Evolutionary conservation across 116 monocot species (phyloP).

Genomic region (Phalaenopsis hybrid): DNA sequence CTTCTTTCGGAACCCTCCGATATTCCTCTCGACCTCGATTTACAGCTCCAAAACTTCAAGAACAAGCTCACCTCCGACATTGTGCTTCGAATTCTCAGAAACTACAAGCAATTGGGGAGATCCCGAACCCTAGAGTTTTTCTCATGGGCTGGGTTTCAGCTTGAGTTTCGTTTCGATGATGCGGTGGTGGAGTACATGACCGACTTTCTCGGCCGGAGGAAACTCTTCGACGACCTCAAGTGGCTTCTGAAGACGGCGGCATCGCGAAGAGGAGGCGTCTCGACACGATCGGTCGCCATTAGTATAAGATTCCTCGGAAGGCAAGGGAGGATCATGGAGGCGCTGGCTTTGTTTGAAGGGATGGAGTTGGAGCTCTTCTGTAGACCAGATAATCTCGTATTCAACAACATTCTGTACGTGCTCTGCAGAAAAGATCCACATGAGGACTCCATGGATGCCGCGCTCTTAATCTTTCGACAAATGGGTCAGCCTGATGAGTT

Average conservation of each 20-base stretch:
- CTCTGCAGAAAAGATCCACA: conserved; percentile 22
- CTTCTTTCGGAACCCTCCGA: conserved; percentile 18
- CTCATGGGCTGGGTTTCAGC: conserved; percentile 35
- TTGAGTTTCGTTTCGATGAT: conserved; percentile 29
- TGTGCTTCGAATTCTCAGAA: conserved; percentile 15
- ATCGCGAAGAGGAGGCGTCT: conserved; percentile 15
- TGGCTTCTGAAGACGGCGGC: conserved; percentile 23
- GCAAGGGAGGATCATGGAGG: conserved; percentile 29
- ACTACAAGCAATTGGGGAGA: conserved; percentile 17
- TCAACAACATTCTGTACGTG: conserved; percentile 35
- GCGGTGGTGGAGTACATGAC: conserved; percentile 42
- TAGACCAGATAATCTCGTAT: conserved; percentile 27
- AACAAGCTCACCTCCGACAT: conserved; percentile 17
- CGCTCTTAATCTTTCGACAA: conserved; percentile 19
- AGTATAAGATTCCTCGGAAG: conserved; percentile 29
- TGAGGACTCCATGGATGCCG: conserved; percentile 13
- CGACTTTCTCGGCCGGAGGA: conserved; percentile 32
- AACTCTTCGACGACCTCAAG: conserved; percentile 37
- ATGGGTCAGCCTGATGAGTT: conserved; percentile 24
- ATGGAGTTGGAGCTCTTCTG: conserved; percentile 27
- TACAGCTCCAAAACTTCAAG: conserved; percentile 10
- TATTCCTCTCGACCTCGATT: background rate
- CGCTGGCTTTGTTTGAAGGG: conserved; percentile 20
- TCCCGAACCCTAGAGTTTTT: conserved; percentile 33
- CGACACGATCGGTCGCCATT: conserved; percentile 13